Evolutionary conservation across 1,284 basidiomycete genomes (phyloP).

Genomic region (Gomphus sp.): DNA sequence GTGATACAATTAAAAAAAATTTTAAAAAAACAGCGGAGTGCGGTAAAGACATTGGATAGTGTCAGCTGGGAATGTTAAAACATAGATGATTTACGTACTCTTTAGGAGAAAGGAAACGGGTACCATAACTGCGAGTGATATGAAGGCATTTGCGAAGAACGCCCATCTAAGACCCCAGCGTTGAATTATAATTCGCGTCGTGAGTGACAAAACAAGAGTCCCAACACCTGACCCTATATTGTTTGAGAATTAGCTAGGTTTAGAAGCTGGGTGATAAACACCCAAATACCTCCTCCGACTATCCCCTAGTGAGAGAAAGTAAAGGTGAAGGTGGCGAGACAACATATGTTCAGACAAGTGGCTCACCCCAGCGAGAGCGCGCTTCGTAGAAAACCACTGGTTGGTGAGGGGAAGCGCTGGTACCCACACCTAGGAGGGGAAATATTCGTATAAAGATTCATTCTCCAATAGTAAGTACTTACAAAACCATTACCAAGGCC

Average conservation of each 20-base stretch:
- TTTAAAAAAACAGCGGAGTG: not conserved
- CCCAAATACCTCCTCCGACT: not conserved
- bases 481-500: slow-evolving; percentile 11
- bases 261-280: not conserved
- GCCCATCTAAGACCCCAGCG: slow-evolving; percentile 23
- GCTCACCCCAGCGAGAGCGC: slow-evolving; percentile 21
- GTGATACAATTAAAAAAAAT: too few species aligned
- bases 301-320: not conserved
- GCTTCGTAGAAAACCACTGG: slow-evolving; percentile 26
- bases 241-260: not conserved
- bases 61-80: not conserved
- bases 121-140: slow-evolving; percentile 23
- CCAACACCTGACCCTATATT: slow-evolving; percentile 23
- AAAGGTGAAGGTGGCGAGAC: too few species aligned
- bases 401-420: slow-evolving; percentile 23
- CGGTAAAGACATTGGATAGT: not conserved
- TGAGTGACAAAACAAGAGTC: slow-evolving; percentile 24
- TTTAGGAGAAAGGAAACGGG: slow-evolving; percentile 24
- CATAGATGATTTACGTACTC: slow-evolving; percentile 15
- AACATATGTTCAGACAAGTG: not conserved
- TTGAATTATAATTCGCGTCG: slow-evolving; percentile 21
- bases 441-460: not conserved
- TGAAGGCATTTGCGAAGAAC: slow-evolving; percentile 26
- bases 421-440: slow-evolving; percentile 15
- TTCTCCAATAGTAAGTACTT: not conserved